phyloP scores from a whole-genome alignment of 1,284 basidiomycete genomes.

The Rugosomyces carneus region DNA sequence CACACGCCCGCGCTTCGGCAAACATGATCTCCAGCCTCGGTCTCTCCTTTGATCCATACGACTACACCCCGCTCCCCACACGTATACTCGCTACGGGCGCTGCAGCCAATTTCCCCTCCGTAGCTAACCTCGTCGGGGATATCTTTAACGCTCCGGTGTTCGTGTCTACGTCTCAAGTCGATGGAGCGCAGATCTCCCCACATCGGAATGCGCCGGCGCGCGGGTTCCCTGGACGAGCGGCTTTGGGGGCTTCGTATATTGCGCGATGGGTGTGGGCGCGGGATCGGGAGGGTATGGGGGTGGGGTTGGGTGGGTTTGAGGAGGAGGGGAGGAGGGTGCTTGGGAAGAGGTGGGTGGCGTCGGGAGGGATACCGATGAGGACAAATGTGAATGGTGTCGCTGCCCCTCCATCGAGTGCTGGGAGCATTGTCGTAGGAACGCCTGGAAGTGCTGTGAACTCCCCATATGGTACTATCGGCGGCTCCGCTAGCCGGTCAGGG shows the following conservation, averaged over 20 bases:
- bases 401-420: constrained; percentile 15
- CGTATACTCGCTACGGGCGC: constrained; percentile 66
- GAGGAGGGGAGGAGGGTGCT: constrained; percentile 68
- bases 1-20: constrained; percentile 21
- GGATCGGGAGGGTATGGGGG: constrained; percentile 41
- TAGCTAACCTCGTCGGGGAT: constrained; percentile 72
- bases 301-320: constrained; percentile 59
- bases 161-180: constrained; percentile 65
- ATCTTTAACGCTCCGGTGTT: constrained; percentile 73
- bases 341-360: constrained; percentile 64
- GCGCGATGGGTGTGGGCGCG: constrained; percentile 79
- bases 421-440: constrained; percentile 32
- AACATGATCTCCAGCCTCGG: constrained; percentile 46
- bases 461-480: constrained; percentile 39
- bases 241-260: constrained; percentile 67
- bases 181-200: constrained; percentile 63
- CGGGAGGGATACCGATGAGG: constrained; percentile 45
- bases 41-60: constrained; percentile 70
- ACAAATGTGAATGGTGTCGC: constrained; percentile 46
- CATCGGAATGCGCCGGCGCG: constrained; percentile 66
- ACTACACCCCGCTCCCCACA: constrained; percentile 52
- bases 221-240: constrained; percentile 61
- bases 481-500: constrained; percentile 33
- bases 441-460: constrained; percentile 51
- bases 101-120: constrained; percentile 76